Base-by-base conservation (phyloP, 2,329 filamentous ascomycete genomes). In the Hypoxylon sp. region DNA sequence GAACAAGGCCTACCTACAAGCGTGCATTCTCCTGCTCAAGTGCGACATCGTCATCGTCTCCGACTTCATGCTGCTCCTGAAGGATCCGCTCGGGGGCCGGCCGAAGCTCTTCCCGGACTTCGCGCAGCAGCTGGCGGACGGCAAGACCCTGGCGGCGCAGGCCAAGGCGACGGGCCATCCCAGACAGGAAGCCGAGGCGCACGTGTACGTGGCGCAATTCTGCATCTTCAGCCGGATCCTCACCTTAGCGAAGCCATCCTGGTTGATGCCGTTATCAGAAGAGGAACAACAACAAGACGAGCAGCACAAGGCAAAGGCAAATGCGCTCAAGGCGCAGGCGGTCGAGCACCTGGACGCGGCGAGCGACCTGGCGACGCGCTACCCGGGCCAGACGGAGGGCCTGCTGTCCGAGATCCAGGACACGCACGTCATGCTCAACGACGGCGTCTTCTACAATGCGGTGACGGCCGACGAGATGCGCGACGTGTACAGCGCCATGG, bases 401-500 rank as follows among this genome's bases (percentile, higher is more conserved):
- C 62, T 86, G 3, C 31, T 63, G n/a, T 60, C 65, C 0, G 81
- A 86, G 58, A 69, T 87, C 11, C 73, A 80, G 9, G 75, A 74
- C 1, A 77, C 74, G 0, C 74, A 78, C 55, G 73, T 66, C 24
- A 79, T 83, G 73, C 69, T 88, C 9, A 66, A 71, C 1, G 74
- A 73, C 6, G 73, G 73, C 1, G 75, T 75, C 0, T 83, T 84
- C 61, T 83, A 85, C 69, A 68, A 71, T 2, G 57, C 74, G 0
- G 78, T 86, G 11, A 80, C 77, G 0, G 76, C 73, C 8, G 76
- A 79, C 2, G 83, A 88, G 72, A 78, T 82, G 67, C 74, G 75
- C 27, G 77, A 74, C 0, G 77, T 86, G 2, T 63, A 60, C 26
- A 9, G 26, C 18, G 60, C 84, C 2, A 86, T 87, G 83, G 69